A percentile compares a stretch with the other conserved stretches of the same genome.
These are phyloP conservation scores for Talaromyces proteolyticus DNA, from an alignment of 495 filamentous ascomycete genomes.

Conservation along the genomic window DNA sequence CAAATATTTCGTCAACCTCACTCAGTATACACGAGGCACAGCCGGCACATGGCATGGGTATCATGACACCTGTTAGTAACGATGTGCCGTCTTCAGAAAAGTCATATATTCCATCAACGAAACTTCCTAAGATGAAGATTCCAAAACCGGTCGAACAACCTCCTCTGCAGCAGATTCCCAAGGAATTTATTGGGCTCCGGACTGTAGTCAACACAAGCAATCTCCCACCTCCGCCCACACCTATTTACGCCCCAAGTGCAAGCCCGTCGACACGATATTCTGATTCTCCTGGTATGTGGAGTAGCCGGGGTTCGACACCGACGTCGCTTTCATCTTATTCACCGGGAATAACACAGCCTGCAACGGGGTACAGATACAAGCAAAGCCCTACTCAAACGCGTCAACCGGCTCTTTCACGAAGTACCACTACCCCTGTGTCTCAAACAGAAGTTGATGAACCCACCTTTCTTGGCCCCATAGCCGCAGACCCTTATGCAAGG, in stretches of 20 bases:
- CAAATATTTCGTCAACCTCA: not conserved
- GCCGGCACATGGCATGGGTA: not conserved
- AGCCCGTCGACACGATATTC: conserved; percentile 95
- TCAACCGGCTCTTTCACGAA: conserved; percentile 53
- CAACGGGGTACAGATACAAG: conserved; percentile 45
- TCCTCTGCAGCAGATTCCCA: conserved; percentile 23
- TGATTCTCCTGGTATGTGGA: conserved; percentile 82
- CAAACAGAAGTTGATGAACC: conserved; percentile 55
- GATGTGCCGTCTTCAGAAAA: not conserved
- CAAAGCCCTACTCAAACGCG: conserved; percentile 61
- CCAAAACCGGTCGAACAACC: conserved; percentile 10
- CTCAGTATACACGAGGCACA: not conserved
- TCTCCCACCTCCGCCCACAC: conserved; percentile 61
- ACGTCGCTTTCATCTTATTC: conserved; percentile 98
- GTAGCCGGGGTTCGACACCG: conserved; percentile 83
- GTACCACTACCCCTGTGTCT: conserved; percentile 54
- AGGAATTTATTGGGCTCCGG: conserved; percentile 38
- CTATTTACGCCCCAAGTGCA: conserved; percentile 60
- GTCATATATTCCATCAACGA: not conserved
- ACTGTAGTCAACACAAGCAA: conserved; percentile 48
- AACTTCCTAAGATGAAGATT: conserved; percentile 5
- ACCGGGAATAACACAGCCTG: conserved; percentile 65
- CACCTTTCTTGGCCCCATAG: conserved; percentile 9
- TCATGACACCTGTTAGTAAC: not conserved
- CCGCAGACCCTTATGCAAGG: conserved; percentile 7